phyloP scores from a whole-genome alignment of 2,329 filamentous ascomycete species.

The Rhexocercosporidium sp. region DNA sequence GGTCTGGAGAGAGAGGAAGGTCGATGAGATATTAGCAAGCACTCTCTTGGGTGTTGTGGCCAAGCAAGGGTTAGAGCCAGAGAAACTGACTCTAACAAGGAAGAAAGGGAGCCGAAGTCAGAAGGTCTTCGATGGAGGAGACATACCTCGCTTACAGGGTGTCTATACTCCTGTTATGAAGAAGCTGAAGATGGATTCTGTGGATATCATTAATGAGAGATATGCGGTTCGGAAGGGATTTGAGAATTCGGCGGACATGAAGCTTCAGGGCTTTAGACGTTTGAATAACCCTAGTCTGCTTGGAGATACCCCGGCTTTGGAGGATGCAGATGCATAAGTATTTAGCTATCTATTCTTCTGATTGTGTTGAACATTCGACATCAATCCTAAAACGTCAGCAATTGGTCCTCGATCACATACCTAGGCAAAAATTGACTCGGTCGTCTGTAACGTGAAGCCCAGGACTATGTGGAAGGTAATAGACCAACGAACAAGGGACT shows the following conservation, averaged over 20 bases:
- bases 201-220: constrained; percentile 62
- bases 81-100: constrained; percentile 41
- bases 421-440: too few species aligned
- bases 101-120: constrained; percentile 41
- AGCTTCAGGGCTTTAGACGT: constrained; percentile 38
- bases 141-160: constrained; percentile 55
- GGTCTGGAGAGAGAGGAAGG: constrained; percentile 82
- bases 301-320: constrained; percentile 17
- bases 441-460: too few species aligned
- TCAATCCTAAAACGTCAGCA: background rate
- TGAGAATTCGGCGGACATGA: constrained; percentile 53
- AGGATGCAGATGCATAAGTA: constrained; percentile 44
- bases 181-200: constrained; percentile 53
- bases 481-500: too few species aligned
- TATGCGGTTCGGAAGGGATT: constrained; percentile 68
- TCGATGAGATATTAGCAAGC: constrained; percentile 85
- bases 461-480: too few species aligned
- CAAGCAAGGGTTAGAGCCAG: constrained; percentile 43
- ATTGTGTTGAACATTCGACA: background rate
- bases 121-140: constrained; percentile 60
- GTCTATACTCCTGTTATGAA: constrained; percentile 61
- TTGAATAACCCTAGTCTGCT: constrained; percentile 26
- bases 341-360: constrained; percentile 4
- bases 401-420: too few species aligned
- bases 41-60: constrained; percentile 70